A percentile compares a stretch with the other conserved stretches of the same genome.
Conservation (phyloP, 2,329 filamentous ascomycete genomes). For the Zasmidium angulare region DNA sequence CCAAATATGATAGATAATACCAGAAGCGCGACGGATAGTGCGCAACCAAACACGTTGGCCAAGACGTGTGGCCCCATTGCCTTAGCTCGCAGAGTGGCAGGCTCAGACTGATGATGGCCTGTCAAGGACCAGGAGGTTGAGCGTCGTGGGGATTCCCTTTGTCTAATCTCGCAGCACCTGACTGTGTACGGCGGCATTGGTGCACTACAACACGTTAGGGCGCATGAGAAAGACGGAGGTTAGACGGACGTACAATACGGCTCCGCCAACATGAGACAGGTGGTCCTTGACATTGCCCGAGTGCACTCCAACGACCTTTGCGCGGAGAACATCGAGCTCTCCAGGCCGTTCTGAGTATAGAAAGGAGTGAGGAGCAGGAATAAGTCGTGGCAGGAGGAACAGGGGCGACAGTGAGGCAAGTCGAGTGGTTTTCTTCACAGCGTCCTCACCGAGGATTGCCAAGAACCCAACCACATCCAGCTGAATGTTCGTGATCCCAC, state of each 20-base stretch:
- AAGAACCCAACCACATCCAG: constrained; percentile 58
- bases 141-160: too few relatives aligned
- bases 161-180: constrained; percentile 32
- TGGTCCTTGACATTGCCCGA: constrained; percentile 49
- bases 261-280: constrained; percentile 51
- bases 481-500: constrained; percentile 42
- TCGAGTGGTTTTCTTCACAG: constrained; percentile 50
- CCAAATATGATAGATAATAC: constrained; percentile 44
- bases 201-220: constrained; percentile 9
- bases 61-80: constrained; percentile 47
- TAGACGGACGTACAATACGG: constrained; percentile 43
- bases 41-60: constrained; percentile 47
- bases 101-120: too few relatives aligned
- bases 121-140: too few relatives aligned
- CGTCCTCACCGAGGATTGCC: constrained; percentile 54
- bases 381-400: constrained; percentile 50
- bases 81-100: constrained; percentile 42
- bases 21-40: constrained; percentile 44
- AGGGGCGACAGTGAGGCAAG: constrained; percentile 51
- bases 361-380: constrained; percentile 53
- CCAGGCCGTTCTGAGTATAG: constrained; percentile 46
- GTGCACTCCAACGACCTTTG: constrained; percentile 46
- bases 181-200: constrained; percentile 26
- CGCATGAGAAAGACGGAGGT: background rate
- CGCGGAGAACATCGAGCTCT: constrained; percentile 41